Evolutionary conservation across 305 asterid species (phyloP), one percentile per base, ranked within the genome.

Genomic region (Petunia hybrid): DNA sequence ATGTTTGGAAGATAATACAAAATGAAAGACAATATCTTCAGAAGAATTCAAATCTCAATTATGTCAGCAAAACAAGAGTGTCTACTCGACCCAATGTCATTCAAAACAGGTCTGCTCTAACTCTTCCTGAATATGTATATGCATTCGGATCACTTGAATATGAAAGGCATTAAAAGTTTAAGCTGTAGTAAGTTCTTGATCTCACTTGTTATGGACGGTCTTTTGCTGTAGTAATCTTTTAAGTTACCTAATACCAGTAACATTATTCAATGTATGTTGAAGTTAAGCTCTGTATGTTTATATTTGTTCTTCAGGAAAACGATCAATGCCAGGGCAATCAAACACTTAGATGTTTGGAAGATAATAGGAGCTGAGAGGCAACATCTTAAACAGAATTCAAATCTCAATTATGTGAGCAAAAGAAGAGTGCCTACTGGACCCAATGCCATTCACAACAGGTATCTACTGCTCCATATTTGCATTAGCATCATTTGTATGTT

Each of bases 381-480:
- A 78, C 85, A 41, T 35, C 69, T 85, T 80, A 87, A 78, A 70
- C 79, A 65, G 61, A 35, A 71, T 60, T 82, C 83, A 77, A 71
- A 80, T 68, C 66, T 91, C 85, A 81, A 65, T 77, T 86, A 70
- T 84, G 93, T 91, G 80, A 93, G 93, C 92, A 91, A 88, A 88
- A 91, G 98, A 83, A 88, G 92, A 88, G 95, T 94, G 3, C 98
- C 98, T 43, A 88, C 86, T 86, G 98, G 97, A 75, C 95, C 98
- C 85, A 93, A 92, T 86, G 97, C 98, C 71, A 91, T 94, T 80
- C 98, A 94, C 83, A 94, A 94, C 94, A 92, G 95, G 98, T 94
- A 89, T 56, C 53, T 61, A 31, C 66, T 22, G 40, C 38, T 64
- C 45, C 8, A 36, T 38, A 4, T 14, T 12, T 53, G 2, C 10